Base-by-base conservation (phyloP, 345 rosid species). In the Psidium friedrichsthalianum region DNA sequence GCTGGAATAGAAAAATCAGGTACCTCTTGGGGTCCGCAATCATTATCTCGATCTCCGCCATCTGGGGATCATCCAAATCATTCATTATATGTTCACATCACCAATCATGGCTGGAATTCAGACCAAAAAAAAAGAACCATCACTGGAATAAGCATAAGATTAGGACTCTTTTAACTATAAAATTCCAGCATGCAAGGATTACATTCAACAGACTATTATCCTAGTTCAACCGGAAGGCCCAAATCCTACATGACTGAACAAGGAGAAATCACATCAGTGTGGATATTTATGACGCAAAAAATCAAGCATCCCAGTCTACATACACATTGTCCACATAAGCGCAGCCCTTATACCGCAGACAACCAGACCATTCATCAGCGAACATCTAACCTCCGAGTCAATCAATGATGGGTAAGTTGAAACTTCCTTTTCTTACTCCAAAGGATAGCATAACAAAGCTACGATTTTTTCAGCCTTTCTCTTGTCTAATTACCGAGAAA, bases 71-170 rank as follows among this genome's bases (percentile, higher is more conserved):
- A 47, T 97, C 99, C 88, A 93, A 84, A 89, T 97, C 99, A 88
- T 96, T 97, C 98, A 95, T 92, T 96, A 97, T 84, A 95, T 90
- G 84, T 97, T 96, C 86, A 96, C 98, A 91, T 96, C 99, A 82
- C 99, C 98, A 6, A 92, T 90, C 98, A 97, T 96, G 18, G 97
- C 97, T 95, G 95, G 83, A 74, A 87, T 85, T 84, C 61, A 57
- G 53, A 44, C 54, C 56, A 25, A 64, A 49, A 82, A 82, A 36
- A 32, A 9, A 53, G 7, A 5, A 91, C 91, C 96, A 97, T 95
- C 15, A 96, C 96, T 69, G 47, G 3, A 69, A 8, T 69, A 69
- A 18, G 47, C 47, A 69, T 3, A 69, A 69, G 25, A 9, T 69
- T 36, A 69, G 80, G 36, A 36, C 25, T 69, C 25, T 36, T 36